phyloP scores from a whole-genome alignment of 306 rosid species.

The Calophaca sinica region DNA sequence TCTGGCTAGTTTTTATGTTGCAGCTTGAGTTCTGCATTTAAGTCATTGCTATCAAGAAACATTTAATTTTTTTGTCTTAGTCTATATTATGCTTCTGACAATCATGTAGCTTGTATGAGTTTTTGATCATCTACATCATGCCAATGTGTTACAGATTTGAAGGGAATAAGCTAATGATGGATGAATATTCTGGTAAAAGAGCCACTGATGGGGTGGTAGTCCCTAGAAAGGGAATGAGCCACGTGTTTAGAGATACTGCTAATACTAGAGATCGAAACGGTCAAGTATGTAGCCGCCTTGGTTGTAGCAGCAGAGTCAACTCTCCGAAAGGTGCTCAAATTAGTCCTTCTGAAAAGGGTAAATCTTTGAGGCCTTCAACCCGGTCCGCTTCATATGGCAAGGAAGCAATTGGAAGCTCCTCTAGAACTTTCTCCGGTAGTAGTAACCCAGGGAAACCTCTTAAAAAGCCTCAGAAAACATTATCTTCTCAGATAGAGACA shows the following conservation, averaged over 20 bases:
- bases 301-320: conserved; percentile 78
- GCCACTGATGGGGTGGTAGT: conserved; percentile 62
- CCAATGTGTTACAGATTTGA: conserved; percentile 60
- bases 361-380: conserved; percentile 61
- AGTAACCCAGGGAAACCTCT: conserved; percentile 65
- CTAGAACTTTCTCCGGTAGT: conserved; percentile 57
- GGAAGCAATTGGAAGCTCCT: conserved; percentile 83
- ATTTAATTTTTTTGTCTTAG: background rate
- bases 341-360: conserved; percentile 65
- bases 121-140: conserved; percentile 18
- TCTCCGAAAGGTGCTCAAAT: conserved; percentile 64
- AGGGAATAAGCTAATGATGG: conserved; percentile 64
- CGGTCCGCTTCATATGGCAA: conserved; percentile 68
- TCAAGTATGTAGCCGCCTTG: conserved; percentile 77
- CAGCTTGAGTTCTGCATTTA: conserved; percentile 3
- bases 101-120: conserved; percentile 24
- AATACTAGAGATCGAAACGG: conserved; percentile 69
- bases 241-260: conserved; percentile 70
- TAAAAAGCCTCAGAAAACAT: conserved; percentile 57
- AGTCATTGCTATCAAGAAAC: conserved; percentile 9
- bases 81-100: conserved; percentile 4
- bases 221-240: conserved; percentile 74
- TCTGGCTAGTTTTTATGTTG: conserved; percentile 6
- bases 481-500: conserved; percentile 62
- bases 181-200: conserved; percentile 84